phyloP scores from a whole-genome alignment of 2,329 filamentous ascomycete genomes.

The Chrysoporthe puriensis region DNA sequence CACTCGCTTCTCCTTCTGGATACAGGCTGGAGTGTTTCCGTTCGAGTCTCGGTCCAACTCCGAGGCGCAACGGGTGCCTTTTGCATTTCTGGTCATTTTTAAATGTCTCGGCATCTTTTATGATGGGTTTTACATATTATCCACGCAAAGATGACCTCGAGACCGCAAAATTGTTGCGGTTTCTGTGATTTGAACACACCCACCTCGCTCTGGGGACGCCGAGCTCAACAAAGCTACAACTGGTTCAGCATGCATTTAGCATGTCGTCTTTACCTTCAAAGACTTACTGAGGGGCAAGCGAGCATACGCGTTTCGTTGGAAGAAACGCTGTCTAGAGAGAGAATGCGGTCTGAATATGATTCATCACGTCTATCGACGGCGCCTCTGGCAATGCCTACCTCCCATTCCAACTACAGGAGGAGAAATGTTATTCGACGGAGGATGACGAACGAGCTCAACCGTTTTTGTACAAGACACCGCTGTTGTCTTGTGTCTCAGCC shows the following conservation, averaged over 20 bases:
- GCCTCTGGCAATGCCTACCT: neutral
- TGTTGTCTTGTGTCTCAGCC: neutral
- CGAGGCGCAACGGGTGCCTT: neutral
- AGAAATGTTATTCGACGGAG: neutral
- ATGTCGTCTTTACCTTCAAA: neutral
- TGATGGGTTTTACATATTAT: neutral
- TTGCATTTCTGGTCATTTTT: neutral
- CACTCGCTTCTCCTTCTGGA: neutral
- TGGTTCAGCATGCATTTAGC: neutral
- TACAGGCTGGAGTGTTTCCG: slow-evolving; percentile 11
- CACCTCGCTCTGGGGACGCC: neutral
- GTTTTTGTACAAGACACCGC: no score
- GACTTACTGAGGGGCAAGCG: neutral
- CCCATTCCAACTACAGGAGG: neutral
- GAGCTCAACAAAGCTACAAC: neutral
- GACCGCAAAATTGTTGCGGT: neutral
- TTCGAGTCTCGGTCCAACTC: neutral
- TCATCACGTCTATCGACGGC: neutral
- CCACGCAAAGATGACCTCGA: neutral
- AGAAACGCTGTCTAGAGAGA: neutral
- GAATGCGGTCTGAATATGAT: neutral
- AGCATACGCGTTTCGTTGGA: neutral
- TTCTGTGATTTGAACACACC: neutral
- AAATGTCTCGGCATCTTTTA: neutral
- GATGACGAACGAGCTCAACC: neutral